Conservation (phyloP, 1,284 basidiomycete genomes). For the Moesziomyces sp. region DNA sequence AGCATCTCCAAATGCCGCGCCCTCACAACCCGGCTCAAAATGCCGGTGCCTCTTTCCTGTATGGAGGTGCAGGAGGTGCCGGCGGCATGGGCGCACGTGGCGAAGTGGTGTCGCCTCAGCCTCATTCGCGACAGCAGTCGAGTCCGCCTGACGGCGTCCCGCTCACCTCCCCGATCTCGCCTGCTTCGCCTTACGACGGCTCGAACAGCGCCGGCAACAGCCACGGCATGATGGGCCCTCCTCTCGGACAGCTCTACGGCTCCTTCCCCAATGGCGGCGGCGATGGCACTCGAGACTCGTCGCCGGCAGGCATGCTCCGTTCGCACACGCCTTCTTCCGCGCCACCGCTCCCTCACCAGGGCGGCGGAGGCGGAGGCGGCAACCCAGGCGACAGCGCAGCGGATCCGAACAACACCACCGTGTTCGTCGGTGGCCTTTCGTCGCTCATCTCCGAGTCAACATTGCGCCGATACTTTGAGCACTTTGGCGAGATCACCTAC, state of each 20-base stretch:
- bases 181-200: constrained; percentile 30
- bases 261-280: constrained; percentile 21
- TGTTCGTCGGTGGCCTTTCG: constrained; percentile 65
- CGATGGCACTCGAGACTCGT: constrained; percentile 21
- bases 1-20: constrained; percentile 43
- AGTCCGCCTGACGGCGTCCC: constrained; percentile 16
- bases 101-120: constrained; percentile 40
- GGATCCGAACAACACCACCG: constrained; percentile 66
- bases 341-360: constrained; percentile 20
- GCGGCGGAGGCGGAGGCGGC: constrained; percentile 7
- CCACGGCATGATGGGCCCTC: constrained; percentile 12
- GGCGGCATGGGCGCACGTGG: constrained; percentile 13
- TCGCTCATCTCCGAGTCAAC: constrained; percentile 64
- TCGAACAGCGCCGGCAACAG: neutral
- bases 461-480: constrained; percentile 63
- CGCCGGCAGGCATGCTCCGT: constrained; percentile 27
- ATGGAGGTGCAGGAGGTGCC: constrained; percentile 16
- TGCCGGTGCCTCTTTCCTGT: constrained; percentile 29
- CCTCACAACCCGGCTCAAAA: constrained; percentile 42
- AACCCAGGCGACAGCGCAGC: constrained; percentile 50
- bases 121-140: constrained; percentile 23
- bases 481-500: constrained; percentile 65
- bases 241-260: constrained; percentile 32
- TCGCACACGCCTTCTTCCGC: constrained; percentile 41
- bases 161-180: constrained; percentile 29